These are phyloP conservation scores for Fusarium sp. DNA, from an alignment of 2,329 filamentous ascomycete genomes.

Conservation along the genomic window DNA sequence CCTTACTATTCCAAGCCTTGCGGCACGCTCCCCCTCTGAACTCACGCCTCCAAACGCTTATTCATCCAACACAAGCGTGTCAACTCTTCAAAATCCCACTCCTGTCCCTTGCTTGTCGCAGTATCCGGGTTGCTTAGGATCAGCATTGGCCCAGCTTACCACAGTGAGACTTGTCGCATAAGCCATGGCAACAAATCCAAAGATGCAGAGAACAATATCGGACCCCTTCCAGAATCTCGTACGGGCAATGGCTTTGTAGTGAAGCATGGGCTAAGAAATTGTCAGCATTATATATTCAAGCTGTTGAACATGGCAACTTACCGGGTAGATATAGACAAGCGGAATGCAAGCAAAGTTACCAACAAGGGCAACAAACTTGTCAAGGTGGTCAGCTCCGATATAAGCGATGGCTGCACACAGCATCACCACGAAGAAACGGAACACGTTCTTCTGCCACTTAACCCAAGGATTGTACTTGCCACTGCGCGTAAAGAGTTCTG, in stretches of 20 bases:
- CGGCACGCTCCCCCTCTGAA: conserved; percentile 18
- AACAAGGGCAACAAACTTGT: conserved; percentile 97
- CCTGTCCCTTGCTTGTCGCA: conserved; percentile 58
- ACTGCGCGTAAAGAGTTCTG: conserved; percentile 90
- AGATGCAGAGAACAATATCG: conserved; percentile 81
- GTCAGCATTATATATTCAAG: conserved; percentile 46
- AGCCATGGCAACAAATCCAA: conserved; percentile 87
- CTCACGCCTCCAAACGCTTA: conserved; percentile 2
- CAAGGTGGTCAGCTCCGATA: conserved; percentile 90
- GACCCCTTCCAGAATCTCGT: conserved; percentile 73
- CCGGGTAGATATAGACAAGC: conserved; percentile 96
- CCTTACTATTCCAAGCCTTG: conserved; percentile 22
- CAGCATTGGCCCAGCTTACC: conserved; percentile 81
- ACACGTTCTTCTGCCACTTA: conserved; percentile 99
- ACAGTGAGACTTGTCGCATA: conserved; percentile 92
- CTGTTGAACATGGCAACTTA: conserved; percentile 62
- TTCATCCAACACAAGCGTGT: not conserved
- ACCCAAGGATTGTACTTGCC: conserved; percentile 98
- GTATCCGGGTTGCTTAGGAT: conserved; percentile 62
- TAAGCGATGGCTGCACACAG: conserved; percentile 89
- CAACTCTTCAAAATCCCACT: conserved; percentile 25
- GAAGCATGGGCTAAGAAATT: conserved; percentile 79
- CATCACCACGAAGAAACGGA: conserved; percentile 92
- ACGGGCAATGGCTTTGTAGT: conserved; percentile 82
- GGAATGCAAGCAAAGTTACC: conserved; percentile 98